Evolutionary conservation across 768 basidiomycete species (phyloP).

Genomic region (Crepidotus variabilis): DNA sequence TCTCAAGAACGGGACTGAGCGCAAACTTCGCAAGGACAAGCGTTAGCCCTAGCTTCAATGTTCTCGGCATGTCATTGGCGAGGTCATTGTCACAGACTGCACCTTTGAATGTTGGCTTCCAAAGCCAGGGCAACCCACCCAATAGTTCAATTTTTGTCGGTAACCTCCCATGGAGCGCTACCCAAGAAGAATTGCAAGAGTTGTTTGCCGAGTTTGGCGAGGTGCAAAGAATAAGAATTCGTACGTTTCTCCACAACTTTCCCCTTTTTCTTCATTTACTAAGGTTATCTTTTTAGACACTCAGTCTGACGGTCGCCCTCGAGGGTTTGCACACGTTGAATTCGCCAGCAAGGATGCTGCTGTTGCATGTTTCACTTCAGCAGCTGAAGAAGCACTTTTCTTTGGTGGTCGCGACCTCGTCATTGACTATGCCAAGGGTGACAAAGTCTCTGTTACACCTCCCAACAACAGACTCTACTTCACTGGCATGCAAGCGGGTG

Average conservation of each 20-base stretch:
- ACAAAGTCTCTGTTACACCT: not conserved
- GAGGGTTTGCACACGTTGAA: slow-evolving; percentile 45
- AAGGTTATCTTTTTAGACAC: slow-evolving; percentile 13
- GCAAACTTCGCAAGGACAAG: not conserved
- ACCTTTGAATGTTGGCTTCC: too few relatives aligned
- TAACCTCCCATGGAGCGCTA: slow-evolving; percentile 49
- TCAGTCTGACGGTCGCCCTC: slow-evolving; percentile 31
- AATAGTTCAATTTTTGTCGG: slow-evolving; percentile 40
- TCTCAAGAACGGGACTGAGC: too few relatives aligned
- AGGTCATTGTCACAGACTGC: too few relatives aligned
- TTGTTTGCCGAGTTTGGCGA: slow-evolving; percentile 42
- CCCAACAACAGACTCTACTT: slow-evolving; percentile 32
- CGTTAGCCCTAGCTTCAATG: not conserved
- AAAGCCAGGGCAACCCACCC: slow-evolving; percentile 19
- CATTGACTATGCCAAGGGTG: slow-evolving; percentile 33
- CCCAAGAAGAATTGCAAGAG: slow-evolving; percentile 35
- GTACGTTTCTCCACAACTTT: slow-evolving; percentile 27
- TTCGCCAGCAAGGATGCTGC: slow-evolving; percentile 36
- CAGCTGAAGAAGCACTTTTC: slow-evolving; percentile 42
- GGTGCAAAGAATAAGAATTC: slow-evolving; percentile 31
- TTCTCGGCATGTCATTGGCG: too few relatives aligned
- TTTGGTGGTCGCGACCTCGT: slow-evolving; percentile 41
- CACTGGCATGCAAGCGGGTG: slow-evolving; percentile 18
- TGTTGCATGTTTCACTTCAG: slow-evolving; percentile 29
- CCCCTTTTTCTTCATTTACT: not conserved